Evolutionary conservation across 1,284 basidiomycete species (phyloP).

Genomic region (Ganoderma sinense): DNA sequence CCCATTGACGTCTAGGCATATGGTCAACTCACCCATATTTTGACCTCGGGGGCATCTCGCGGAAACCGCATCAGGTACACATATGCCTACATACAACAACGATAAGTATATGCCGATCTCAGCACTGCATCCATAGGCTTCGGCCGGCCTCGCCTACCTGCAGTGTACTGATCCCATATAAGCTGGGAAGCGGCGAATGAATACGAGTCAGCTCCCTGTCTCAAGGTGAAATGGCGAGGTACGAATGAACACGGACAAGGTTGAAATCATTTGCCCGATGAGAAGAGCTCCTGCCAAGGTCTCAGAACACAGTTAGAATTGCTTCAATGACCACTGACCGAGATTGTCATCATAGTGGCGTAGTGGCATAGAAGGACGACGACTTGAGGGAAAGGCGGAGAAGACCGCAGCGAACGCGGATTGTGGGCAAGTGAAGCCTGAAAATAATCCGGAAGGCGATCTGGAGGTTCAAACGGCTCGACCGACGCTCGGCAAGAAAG

Average conservation of each 20-base stretch:
- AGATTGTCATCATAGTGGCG: constrained; percentile 29
- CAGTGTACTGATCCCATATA: constrained; percentile 32
- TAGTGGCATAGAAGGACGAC: constrained; percentile 12
- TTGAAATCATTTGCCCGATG: constrained; percentile 33
- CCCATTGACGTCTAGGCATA: not conserved
- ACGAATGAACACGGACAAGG: constrained; percentile 23
- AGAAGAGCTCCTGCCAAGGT: constrained; percentile 26
- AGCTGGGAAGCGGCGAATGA: constrained; percentile 9
- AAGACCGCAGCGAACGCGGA: not conserved
- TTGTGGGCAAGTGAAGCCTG: not conserved
- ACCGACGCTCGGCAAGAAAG: not conserved
- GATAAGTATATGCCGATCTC: not conserved
- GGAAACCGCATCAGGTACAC: constrained; percentile 33
- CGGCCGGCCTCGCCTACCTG: constrained; percentile 25
- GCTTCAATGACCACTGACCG: constrained; percentile 14
- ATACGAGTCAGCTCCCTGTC: not conserved
- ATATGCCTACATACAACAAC: constrained; percentile 27
- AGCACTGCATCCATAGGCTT: constrained; percentile 1
- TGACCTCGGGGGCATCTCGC: constrained; percentile 32
- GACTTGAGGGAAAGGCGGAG: not conserved
- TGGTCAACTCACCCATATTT: constrained; percentile 25
- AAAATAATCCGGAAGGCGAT: not conserved
- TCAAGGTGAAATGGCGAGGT: not conserved
- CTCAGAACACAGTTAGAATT: not conserved
- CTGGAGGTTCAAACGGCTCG: not conserved